These are phyloP conservation scores for Trypanosoma rangeli DNA, from an alignment of 208 protist genomes.

Conservation along the genomic window DNA sequence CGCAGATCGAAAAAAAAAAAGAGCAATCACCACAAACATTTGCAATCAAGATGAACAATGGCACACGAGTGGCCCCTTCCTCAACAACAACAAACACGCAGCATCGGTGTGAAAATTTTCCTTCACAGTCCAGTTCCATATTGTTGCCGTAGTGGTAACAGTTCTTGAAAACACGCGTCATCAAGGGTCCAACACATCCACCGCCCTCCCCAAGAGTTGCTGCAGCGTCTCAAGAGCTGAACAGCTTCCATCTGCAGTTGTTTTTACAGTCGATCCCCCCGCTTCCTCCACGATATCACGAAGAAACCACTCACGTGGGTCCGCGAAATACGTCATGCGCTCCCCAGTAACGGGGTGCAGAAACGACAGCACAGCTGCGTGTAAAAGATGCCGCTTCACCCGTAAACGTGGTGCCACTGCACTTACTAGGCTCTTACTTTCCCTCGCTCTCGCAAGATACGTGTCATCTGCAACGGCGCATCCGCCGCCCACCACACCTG, in stretches of 20 bases:
- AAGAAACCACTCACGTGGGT: constrained; percentile 45
- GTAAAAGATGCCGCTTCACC: constrained; percentile 68
- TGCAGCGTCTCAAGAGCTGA: constrained; percentile 7
- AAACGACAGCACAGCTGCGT: constrained; percentile 54
- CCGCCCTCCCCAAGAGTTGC: constrained; percentile 15
- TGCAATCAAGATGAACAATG: no score
- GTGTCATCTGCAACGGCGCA: constrained; percentile 57
- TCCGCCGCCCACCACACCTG: constrained; percentile 31
- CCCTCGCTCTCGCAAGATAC: constrained; percentile 58
- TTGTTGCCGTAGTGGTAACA: no score
- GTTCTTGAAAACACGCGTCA: no score
- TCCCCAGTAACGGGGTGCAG: constrained; percentile 34
- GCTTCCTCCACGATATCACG: constrained; percentile 31
- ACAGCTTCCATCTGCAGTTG: not conserved
- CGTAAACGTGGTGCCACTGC: constrained; percentile 18
- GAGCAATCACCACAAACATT: not conserved
- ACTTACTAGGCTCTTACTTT: constrained; percentile 1
- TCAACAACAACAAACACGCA: no score
- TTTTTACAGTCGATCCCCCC: not conserved
- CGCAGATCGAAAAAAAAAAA: constrained; percentile 6
- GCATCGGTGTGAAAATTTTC: no score
- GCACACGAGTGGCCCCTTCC: no score
- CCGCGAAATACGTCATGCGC: constrained; percentile 29
- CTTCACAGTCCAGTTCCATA: not conserved
- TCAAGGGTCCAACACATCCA: not conserved